Percentiles rank a stretch among this genome's conserved stretches.
These are phyloP conservation scores for Nannizzia gypsea DNA, from an alignment of 2,329 filamentous ascomycete genomes.

Conservation along the genomic window DNA sequence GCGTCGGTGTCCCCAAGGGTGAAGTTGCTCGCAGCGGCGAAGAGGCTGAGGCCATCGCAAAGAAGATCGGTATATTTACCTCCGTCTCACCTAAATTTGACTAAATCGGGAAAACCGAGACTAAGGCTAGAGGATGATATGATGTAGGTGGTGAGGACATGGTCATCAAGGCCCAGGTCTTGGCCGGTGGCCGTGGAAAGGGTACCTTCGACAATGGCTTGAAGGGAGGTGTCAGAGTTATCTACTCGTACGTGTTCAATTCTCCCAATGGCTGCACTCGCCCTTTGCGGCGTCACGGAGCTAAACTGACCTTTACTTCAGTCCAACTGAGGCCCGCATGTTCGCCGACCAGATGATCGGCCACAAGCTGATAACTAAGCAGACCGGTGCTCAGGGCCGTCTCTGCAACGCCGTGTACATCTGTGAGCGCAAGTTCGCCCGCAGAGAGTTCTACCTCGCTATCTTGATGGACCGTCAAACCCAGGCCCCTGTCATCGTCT, in stretches of 20 bases:
- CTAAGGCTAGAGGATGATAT: slow-evolving; percentile 15
- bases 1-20: slow-evolving; percentile 83
- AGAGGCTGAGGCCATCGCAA: slow-evolving; percentile 86
- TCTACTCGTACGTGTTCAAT: slow-evolving; percentile 62
- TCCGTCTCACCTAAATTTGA: not conserved
- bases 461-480: slow-evolving; percentile 93
- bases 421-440: slow-evolving; percentile 98
- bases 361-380: slow-evolving; percentile 98
- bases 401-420: slow-evolving; percentile 98
- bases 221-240: slow-evolving; percentile 96
- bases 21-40: slow-evolving; percentile 68
- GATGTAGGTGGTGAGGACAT: slow-evolving; percentile 66
- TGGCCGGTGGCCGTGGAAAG: slow-evolving; percentile 95
- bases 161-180: slow-evolving; percentile 99
- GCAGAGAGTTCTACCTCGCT: slow-evolving; percentile 97
- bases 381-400: slow-evolving; percentile 86
- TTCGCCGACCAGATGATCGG: slow-evolving; percentile 99
- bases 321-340: slow-evolving; percentile 84
- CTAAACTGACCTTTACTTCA: slow-evolving; percentile 21
- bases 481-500: slow-evolving; percentile 89
- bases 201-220: slow-evolving; percentile 95
- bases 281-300: not conserved
- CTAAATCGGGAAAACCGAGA: not conserved
- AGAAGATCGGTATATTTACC: slow-evolving; percentile 58
- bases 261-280: not conserved